Evolutionary conservation across 148 eudicot genomes (phyloP).

Genomic region (Heliamphora exappendiculata): DNA sequence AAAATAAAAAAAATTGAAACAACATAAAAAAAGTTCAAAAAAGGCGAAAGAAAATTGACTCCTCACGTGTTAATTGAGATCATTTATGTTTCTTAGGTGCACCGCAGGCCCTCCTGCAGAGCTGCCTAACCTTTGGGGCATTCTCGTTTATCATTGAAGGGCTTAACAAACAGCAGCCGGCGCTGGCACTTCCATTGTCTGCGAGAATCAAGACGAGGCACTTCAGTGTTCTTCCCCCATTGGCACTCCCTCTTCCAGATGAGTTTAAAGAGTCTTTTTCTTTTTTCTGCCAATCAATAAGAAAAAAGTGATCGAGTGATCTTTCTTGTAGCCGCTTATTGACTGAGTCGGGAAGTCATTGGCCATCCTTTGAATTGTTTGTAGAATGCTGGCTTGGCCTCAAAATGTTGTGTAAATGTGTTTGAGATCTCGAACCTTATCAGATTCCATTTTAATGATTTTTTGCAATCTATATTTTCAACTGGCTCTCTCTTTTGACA

Average conservation of each 20-base stretch:
- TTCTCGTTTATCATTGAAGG: constrained; percentile 71
- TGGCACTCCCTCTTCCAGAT: constrained; percentile 57
- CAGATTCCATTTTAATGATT: neutral
- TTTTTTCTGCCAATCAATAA: constrained; percentile 45
- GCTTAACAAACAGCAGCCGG: constrained; percentile 71
- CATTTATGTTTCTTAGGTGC: constrained; percentile 39
- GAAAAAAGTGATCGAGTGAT: constrained; percentile 18
- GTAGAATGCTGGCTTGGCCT: neutral
- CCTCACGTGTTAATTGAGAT: constrained; percentile 7
- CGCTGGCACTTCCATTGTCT: constrained; percentile 50
- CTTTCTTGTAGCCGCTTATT: constrained; percentile 8
- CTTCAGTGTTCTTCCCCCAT: constrained; percentile 36
- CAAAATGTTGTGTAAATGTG: neutral
- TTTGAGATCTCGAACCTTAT: neutral
- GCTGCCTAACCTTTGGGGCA: constrained; percentile 82
- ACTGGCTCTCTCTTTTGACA: neutral
- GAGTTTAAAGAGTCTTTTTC: constrained; percentile 56
- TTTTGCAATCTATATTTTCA: neutral
- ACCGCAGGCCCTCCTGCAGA: constrained; percentile 73
- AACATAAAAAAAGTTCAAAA: no score
- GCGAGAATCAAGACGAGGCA: constrained; percentile 21
- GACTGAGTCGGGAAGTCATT: neutral
- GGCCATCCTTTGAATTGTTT: no score
- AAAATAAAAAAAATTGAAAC: no score
- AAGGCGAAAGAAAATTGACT: no score